Base-by-base conservation (phyloP, 352 stramenopile species). In the Globisporangium polare region DNA sequence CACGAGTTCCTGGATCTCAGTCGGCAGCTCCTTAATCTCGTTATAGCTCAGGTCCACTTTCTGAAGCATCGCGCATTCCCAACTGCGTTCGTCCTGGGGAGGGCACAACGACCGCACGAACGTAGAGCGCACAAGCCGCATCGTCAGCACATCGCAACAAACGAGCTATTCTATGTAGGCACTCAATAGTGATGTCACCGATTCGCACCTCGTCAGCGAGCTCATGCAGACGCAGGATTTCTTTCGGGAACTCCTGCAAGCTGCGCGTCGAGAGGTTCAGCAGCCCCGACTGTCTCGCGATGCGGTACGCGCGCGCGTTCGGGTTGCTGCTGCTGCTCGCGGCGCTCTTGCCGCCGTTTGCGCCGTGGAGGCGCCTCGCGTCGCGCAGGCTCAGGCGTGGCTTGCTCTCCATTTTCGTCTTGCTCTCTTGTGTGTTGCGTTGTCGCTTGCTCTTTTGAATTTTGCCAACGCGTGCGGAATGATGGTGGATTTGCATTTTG, bases 21-120 rank as follows among this genome's bases (percentile, higher is more conserved):
- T 58, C 18, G 81, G 80, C 17, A 94, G 58, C 53, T 71, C 65
- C 15, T 60, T 35, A 62, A 94, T 91, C 20, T 90, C 83, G 56
- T 94, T 94, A 68, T 90, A 89, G 46, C 85, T 93, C 29, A 93
- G 62, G 58, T 93, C 84, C 35, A 88, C 60, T 63, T 93, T 93
- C 37, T 73, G 69, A 13, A 93, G 74, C 47, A 79, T 63, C 20
- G 69, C 68, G 60, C 81, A 89, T 60, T 93, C 84, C 84, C 81
- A 93, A 51, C 72, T 86, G 29, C 74, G 75, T 59, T 93, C 84
- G 60, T 88, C 80, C 73, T 81, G 46, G n/a, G n/a, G 10, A 20
- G 13, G 31, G 27, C 20, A 51, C 15, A 35, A 6, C 26, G 49
- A 9, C 29, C 5, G 12, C 7, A 26, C n/a, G 37, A 46, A 2